phyloP scores from a whole-genome alignment of 2,329 filamentous ascomycete species.

The Arthrobotrys entomopaga region DNA sequence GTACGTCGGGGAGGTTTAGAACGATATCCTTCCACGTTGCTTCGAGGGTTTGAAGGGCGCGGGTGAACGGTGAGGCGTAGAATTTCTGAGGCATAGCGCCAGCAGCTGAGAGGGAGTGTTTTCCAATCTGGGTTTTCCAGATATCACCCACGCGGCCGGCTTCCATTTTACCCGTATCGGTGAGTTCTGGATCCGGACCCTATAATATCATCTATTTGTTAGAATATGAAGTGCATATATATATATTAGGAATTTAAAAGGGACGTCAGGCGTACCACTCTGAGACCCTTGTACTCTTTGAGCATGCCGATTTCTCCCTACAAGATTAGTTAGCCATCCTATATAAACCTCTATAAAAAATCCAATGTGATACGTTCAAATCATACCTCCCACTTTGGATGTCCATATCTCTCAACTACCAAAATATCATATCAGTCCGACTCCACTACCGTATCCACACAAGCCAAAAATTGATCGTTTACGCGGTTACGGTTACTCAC shows the following conservation, averaged over 20 bases:
- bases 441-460: no score
- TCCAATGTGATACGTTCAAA: no score
- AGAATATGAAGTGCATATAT: background rate
- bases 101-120: slow-evolving; percentile 65
- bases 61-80: slow-evolving; percentile 70
- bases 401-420: slow-evolving; percentile 33
- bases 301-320: slow-evolving; percentile 33
- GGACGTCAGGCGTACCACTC: slow-evolving; percentile 5
- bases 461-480: no score
- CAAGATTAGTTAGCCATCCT: no score
- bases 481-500: slow-evolving; percentile 26
- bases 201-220: background rate
- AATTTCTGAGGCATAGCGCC: slow-evolving; percentile 70
- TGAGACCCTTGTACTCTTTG: slow-evolving; percentile 42
- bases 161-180: slow-evolving; percentile 68
- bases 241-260: no score
- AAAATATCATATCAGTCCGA: slow-evolving; percentile 22
- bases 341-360: no score
- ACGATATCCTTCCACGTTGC: slow-evolving; percentile 70
- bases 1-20: slow-evolving; percentile 67
- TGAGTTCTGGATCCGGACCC: slow-evolving; percentile 66
- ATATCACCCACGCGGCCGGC: slow-evolving; percentile 70
- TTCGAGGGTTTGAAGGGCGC: slow-evolving; percentile 72
- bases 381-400: slow-evolving; percentile 35
- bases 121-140: slow-evolving; percentile 68